Conservation (phyloP, 2,329 filamentous ascomycete species). For the Fusarium protoensiforme region DNA sequence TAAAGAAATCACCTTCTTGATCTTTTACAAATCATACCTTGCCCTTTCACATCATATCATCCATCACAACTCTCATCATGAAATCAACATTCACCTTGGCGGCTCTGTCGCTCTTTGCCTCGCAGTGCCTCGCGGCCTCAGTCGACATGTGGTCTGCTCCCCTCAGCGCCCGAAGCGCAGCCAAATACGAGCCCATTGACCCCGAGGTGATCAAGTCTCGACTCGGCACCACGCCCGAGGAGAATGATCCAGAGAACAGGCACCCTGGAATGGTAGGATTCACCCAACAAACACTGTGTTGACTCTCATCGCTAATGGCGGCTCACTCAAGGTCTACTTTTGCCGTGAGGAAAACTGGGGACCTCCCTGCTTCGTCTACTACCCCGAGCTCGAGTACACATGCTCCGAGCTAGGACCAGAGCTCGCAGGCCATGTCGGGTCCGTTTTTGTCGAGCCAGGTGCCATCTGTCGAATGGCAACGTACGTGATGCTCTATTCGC, state of each 20-base stretch:
- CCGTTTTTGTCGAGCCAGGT: conserved; percentile 39
- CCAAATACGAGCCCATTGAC: conserved; percentile 28
- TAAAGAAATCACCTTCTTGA: neutral
- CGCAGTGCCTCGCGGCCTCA: conserved; percentile 27
- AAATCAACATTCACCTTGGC: conserved; percentile 20
- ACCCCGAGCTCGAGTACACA: conserved; percentile 38
- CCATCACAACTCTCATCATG: conserved; percentile 22
- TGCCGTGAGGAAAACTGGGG: conserved; percentile 42
- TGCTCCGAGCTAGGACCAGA: conserved; percentile 34
- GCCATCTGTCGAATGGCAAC: conserved; percentile 39
- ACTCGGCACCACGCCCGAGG: conserved; percentile 31
- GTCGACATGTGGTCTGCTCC: conserved; percentile 39
- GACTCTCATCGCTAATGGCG: conserved; percentile 4
- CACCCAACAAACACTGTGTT: neutral
- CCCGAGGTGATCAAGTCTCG: conserved; percentile 35
- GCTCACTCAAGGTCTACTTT: conserved; percentile 43
- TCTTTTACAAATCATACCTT: neutral
- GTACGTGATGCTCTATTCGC: conserved; percentile 9
- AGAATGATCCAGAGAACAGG: conserved; percentile 25
- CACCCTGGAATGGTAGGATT: conserved; percentile 30
- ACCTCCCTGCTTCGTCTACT: conserved; percentile 37
- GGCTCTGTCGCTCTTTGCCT: conserved; percentile 19
- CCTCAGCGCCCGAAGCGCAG: conserved; percentile 18
- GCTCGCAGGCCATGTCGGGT: conserved; percentile 38
- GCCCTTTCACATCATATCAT: neutral